These are phyloP conservation scores for Mrakia frigida DNA, from an alignment of 768 basidiomycete genomes.

Conservation along the genomic window DNA sequence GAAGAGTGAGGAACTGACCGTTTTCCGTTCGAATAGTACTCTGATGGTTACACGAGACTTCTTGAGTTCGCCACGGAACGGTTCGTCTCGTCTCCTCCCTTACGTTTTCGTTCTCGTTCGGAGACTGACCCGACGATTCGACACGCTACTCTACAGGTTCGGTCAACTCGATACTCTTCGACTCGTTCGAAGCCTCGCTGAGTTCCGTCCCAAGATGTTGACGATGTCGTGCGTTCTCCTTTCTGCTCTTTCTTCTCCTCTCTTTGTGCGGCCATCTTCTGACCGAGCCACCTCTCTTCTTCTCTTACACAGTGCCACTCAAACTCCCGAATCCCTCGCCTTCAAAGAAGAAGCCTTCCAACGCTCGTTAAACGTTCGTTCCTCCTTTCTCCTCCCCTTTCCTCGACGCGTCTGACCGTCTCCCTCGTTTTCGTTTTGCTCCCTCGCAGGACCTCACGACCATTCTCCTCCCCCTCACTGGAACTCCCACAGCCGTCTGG, in stretches of 20 bases:
- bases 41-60: background rate
- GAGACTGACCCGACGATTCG: no score
- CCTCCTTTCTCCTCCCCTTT: background rate
- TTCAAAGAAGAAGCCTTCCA: constrained; percentile 6
- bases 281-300: background rate
- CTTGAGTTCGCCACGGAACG: background rate
- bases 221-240: constrained; percentile 22
- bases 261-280: background rate
- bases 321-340: background rate
- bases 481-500: constrained; percentile 57
- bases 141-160: background rate
- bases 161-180: constrained; percentile 20
- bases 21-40: background rate
- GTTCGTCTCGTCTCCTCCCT: background rate
- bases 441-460: constrained; percentile 11
- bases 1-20: background rate
- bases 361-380: background rate
- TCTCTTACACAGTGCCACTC: background rate
- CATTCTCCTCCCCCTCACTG: constrained; percentile 23
- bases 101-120: background rate
- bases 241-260: background rate
- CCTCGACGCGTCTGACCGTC: background rate
- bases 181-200: constrained; percentile 25
- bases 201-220: constrained; percentile 29
- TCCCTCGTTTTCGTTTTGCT: background rate